These are phyloP conservation scores for Blastobotrys elegans DNA, from an alignment of 1,139 yeast genomes.

Conservation along the genomic window DNA sequence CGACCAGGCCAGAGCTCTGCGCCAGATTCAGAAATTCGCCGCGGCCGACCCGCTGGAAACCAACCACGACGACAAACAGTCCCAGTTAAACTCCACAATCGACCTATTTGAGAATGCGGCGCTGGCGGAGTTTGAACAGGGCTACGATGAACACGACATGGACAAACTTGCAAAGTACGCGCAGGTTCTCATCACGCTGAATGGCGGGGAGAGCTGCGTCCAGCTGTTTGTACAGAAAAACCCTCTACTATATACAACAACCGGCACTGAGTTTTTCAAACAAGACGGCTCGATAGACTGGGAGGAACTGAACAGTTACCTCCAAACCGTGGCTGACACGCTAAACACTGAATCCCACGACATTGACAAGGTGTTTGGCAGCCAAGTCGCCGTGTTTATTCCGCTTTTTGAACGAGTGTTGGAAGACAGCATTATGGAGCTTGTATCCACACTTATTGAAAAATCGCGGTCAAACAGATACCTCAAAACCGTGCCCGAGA, in stretches of 20 bases:
- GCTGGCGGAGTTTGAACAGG: constrained; percentile 60
- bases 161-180: constrained; percentile 37
- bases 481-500: constrained; percentile 24
- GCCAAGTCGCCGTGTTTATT: constrained; percentile 27
- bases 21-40: constrained; percentile 32
- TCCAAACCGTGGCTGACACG: constrained; percentile 34
- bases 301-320: constrained; percentile 28
- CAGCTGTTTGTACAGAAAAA: constrained; percentile 45
- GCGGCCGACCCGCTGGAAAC: constrained; percentile 39
- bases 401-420: constrained; percentile 34
- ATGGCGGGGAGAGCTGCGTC: constrained; percentile 41
- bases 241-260: constrained; percentile 30
- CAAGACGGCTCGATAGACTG: constrained; percentile 31
- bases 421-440: constrained; percentile 35
- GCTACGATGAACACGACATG: constrained; percentile 48
- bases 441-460: constrained; percentile 28
- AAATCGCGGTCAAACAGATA: constrained; percentile 18
- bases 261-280: constrained; percentile 30
- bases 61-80: constrained; percentile 38
- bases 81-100: constrained; percentile 51
- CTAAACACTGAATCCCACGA: constrained; percentile 35
- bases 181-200: constrained; percentile 35
- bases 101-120: constrained; percentile 74
- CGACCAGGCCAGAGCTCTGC: constrained; percentile 31
- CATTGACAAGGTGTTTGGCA: constrained; percentile 37